A percentile compares a stretch with the other conserved stretches of the same genome.
These are phyloP conservation scores for Pleurotus citrinopileatus DNA, from an alignment of 768 basidiomycete genomes.

Conservation along the genomic window DNA sequence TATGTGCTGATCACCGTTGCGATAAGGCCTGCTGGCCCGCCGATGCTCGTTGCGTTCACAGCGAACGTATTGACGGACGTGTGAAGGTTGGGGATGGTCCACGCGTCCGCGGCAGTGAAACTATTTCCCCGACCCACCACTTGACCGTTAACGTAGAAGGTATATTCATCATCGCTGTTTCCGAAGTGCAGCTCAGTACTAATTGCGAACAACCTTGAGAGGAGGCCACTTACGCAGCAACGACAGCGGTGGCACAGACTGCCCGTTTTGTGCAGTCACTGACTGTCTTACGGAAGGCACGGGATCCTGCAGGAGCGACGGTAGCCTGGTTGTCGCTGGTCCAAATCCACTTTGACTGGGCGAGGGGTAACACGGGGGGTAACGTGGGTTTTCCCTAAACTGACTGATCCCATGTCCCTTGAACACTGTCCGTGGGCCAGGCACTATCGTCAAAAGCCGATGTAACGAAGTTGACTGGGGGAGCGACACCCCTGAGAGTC, in stretches of 20 bases:
- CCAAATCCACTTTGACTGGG: constrained; percentile 9
- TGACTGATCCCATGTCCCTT: no score
- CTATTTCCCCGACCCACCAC: constrained; percentile 21
- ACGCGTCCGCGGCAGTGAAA: constrained; percentile 19
- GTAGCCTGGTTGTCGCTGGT: not conserved
- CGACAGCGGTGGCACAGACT: constrained; percentile 3
- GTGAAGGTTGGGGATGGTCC: constrained; percentile 16
- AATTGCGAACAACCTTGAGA: not conserved
- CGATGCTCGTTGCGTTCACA: constrained; percentile 26
- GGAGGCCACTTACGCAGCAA: not conserved
- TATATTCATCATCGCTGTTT: constrained; percentile 18
- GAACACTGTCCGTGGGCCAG: not conserved
- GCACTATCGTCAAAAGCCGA: not conserved
- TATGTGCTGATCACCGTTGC: constrained; percentile 18
- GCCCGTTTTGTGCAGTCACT: not conserved
- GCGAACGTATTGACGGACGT: constrained; percentile 22
- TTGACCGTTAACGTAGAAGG: constrained; percentile 26
- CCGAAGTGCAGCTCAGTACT: not conserved
- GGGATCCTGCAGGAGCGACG: not conserved
- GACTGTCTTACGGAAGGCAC: not conserved
- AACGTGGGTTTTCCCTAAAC: not conserved
- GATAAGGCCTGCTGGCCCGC: constrained; percentile 24
- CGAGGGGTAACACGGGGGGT: not conserved
- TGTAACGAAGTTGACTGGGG: not conserved
- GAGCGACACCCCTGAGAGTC: not conserved